phyloP scores from a whole-genome alignment of 2,329 filamentous ascomycete species.

The Leptographium flavum region DNA sequence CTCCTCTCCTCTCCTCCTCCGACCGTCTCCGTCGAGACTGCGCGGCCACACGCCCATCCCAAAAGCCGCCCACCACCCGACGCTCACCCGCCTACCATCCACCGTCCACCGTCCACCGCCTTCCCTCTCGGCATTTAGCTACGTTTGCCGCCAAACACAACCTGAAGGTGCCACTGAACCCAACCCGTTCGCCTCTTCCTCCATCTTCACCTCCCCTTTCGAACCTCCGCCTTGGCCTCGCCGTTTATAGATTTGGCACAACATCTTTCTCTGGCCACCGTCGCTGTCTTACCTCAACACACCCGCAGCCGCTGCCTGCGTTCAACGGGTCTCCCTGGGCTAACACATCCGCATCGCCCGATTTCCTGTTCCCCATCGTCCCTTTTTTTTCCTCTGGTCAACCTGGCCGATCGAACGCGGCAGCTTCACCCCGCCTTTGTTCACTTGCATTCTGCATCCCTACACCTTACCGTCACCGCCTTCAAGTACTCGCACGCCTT shows the following conservation, averaged over 20 bases:
- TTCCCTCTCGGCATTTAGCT: slow-evolving; percentile 1
- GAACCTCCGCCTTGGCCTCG: background rate
- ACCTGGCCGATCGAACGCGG: background rate
- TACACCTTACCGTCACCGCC: background rate
- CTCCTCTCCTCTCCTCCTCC: background rate
- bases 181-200: background rate
- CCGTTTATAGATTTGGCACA: background rate
- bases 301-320: background rate
- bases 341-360: background rate
- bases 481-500: background rate
- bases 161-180: slow-evolving; percentile 2
- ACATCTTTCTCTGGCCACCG: background rate
- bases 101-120: background rate
- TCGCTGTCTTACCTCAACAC: background rate
- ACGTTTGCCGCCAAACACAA: slow-evolving; percentile 6
- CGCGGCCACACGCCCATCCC: slow-evolving; percentile 1
- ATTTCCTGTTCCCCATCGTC: background rate
- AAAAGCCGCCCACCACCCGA: background rate
- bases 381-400: background rate
- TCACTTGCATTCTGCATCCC: background rate
- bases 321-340: background rate
- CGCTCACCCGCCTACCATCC: background rate
- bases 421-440: background rate
- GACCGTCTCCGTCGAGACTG: background rate
- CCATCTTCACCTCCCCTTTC: background rate